Evolutionary conservation across 306 rosid genomes (phyloP), one percentile per base, ranked within the genome.

Genomic region (Rosa multiflora): DNA sequence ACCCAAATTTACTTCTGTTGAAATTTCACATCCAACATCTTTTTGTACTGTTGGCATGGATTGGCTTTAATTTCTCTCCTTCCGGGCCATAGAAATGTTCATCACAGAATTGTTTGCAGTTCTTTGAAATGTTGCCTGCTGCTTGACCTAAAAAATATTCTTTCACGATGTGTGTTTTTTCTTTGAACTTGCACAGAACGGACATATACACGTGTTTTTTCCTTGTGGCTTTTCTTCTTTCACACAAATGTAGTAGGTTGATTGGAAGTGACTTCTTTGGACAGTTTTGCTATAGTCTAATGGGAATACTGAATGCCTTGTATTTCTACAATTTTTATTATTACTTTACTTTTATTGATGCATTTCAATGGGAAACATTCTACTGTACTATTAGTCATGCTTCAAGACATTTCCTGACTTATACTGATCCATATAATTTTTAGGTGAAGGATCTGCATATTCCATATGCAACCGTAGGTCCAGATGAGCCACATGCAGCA

Each of bases 401-500:
- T 68, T 67, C 66, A 67, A 59, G 39, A 35, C 32, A 21, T 70
- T 4, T 43, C 59, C 79, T 76, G 70, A 72, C 46, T 77, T 43
- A 7, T 64, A 70, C 58, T 55, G 10, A 69, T 66, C 80, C 55
- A 39, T 73, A 63, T 53, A 46, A 76, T 56, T 80, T 80, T 71
- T 66, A 70, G 96, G 88, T 67, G 70, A 87, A 83, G 83, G 77
- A 71, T 76, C 81, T 61, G 76, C 90, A 78, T 49, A 15, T 87
- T 80, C 89, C 90, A 1, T 82, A 44, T 70, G 98, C 98, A 67
- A 91, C 93, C 15, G 86, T 92, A 55, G 99, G 99, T 75, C 97
- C 98, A 21, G 98, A 95, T 75, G 98, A 95, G 87, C 99, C 99
- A 48, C 99, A 93, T 74, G 99, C 98, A 47, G 90, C 99, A 61